These are phyloP conservation scores for Cyberlindnera bimundalis DNA, from an alignment of 805 yeast genomes.

Conservation along the genomic window DNA sequence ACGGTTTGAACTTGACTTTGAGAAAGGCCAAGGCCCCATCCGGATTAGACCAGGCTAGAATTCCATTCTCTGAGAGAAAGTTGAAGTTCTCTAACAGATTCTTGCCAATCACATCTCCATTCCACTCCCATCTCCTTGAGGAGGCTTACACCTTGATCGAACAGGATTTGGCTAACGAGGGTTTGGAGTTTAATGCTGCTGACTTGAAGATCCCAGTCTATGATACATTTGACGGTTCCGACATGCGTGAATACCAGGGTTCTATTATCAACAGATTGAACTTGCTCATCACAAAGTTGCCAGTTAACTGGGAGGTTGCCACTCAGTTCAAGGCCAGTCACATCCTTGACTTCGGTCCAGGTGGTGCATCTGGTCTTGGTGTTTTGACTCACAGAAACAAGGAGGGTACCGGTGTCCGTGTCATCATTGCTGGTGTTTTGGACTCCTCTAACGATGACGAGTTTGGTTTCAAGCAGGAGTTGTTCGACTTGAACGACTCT, in stretches of 20 bases:
- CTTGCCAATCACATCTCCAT: constrained; percentile 93
- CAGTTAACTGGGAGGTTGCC: constrained; percentile 94
- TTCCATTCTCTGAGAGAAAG: constrained; percentile 92
- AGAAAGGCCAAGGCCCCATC: constrained; percentile 93
- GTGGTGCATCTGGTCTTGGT: constrained; percentile 97
- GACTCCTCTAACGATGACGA: constrained; percentile 74
- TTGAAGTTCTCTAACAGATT: constrained; percentile 90
- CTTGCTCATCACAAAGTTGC: constrained; percentile 78
- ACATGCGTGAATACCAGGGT: constrained; percentile 55
- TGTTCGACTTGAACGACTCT: constrained; percentile 63
- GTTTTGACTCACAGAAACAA: constrained; percentile 94
- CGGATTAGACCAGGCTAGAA: constrained; percentile 92
- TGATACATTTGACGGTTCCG: constrained; percentile 84
- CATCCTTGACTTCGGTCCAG: constrained; percentile 96
- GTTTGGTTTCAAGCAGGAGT: constrained; percentile 92
- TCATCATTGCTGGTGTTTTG: constrained; percentile 89
- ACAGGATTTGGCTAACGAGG: constrained; percentile 58
- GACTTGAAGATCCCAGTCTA: constrained; percentile 80
- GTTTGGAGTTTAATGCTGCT: constrained; percentile 50
- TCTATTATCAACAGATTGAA: constrained; percentile 67
- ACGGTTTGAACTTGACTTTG: constrained; percentile 88
- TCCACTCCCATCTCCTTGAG: constrained; percentile 85
- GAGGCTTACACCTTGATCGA: constrained; percentile 67
- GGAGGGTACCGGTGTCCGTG: constrained; percentile 97
- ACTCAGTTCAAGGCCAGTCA: constrained; percentile 82